Conservation (phyloP, 345 rosid species). For the Mercurialis annua region DNA sequence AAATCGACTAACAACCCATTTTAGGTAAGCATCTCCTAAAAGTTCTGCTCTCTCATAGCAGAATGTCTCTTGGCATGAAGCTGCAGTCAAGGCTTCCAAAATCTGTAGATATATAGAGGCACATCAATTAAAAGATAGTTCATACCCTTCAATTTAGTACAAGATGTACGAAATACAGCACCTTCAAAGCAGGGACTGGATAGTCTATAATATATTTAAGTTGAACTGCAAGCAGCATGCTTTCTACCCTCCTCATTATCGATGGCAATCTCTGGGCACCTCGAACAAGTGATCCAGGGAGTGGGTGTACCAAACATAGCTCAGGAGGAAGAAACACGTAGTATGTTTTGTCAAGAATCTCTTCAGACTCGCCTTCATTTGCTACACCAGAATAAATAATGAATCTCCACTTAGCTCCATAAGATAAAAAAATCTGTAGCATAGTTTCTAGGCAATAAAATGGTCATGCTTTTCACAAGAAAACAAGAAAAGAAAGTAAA, state of each 20-base stretch:
- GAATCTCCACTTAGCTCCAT: slow-evolving; percentile 19
- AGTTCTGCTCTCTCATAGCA: slow-evolving; percentile 99
- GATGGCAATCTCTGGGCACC: slow-evolving; percentile 98
- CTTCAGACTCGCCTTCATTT: slow-evolving; percentile 70
- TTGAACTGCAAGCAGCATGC: slow-evolving; percentile 90
- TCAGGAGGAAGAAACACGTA: slow-evolving; percentile 96
- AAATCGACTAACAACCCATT: slow-evolving; percentile 96
- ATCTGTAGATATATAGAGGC: slow-evolving; percentile 42
- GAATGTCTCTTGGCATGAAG: slow-evolving; percentile 98
- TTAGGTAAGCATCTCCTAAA: slow-evolving; percentile 94
- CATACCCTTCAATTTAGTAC: not conserved
- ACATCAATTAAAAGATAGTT: slow-evolving; percentile 10
- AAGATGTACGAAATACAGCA: slow-evolving; percentile 14
- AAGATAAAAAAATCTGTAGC: slow-evolving; percentile 6
- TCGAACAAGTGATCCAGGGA: slow-evolving; percentile 89
- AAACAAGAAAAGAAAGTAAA: not conserved
- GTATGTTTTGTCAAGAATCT: slow-evolving; percentile 73
- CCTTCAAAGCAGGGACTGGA: slow-evolving; percentile 81
- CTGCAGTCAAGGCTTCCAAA: slow-evolving; percentile 95
- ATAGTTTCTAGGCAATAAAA: slow-evolving; percentile 1
- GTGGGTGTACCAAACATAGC: slow-evolving; percentile 88
- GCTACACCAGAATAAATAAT: not conserved
- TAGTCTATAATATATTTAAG: slow-evolving; percentile 65
- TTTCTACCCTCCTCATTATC: slow-evolving; percentile 95
- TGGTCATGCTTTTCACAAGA: not conserved